Conservation (phyloP, 2,329 filamentous ascomycete species). For the Penicillium griseofulvum region DNA sequence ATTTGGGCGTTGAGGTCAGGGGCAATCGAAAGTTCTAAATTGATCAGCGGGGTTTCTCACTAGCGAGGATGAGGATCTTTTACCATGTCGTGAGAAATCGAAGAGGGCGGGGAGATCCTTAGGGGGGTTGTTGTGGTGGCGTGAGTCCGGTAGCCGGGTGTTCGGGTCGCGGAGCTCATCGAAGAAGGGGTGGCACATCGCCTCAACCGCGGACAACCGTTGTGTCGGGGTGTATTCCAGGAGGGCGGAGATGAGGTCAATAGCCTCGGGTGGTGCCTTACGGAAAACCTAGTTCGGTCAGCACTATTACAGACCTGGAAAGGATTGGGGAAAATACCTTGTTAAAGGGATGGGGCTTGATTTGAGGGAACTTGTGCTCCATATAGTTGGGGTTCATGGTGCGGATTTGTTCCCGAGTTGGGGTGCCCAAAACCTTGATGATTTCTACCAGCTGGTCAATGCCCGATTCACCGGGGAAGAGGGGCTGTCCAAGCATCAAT, state of each 20-base stretch:
- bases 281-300: slow-evolving; percentile 70
- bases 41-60: slow-evolving; percentile 7
- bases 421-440: slow-evolving; percentile 97
- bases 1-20: slow-evolving; percentile 83
- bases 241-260: slow-evolving; percentile 89
- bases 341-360: slow-evolving; percentile 98
- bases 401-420: slow-evolving; percentile 94
- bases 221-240: slow-evolving; percentile 98
- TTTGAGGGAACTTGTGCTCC: slow-evolving; percentile 99
- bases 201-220: slow-evolving; percentile 86
- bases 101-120: slow-evolving; percentile 86
- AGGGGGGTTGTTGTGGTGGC: slow-evolving; percentile 75
- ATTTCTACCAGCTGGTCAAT: slow-evolving; percentile 99
- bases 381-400: slow-evolving; percentile 99
- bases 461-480: slow-evolving; percentile 97
- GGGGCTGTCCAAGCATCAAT: slow-evolving; percentile 94
- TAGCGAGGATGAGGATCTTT: slow-evolving; percentile 28
- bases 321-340: slow-evolving; percentile 57
- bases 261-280: slow-evolving; percentile 87
- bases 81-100: slow-evolving; percentile 92
- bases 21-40: slow-evolving; percentile 88
- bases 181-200: slow-evolving; percentile 98
- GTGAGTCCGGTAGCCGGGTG: slow-evolving; percentile 89
- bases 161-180: slow-evolving; percentile 91
- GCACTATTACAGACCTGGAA: slow-evolving; percentile 4